Base-by-base conservation (phyloP, 768 basidiomycete species). In the Rhodotorula babjevae region DNA sequence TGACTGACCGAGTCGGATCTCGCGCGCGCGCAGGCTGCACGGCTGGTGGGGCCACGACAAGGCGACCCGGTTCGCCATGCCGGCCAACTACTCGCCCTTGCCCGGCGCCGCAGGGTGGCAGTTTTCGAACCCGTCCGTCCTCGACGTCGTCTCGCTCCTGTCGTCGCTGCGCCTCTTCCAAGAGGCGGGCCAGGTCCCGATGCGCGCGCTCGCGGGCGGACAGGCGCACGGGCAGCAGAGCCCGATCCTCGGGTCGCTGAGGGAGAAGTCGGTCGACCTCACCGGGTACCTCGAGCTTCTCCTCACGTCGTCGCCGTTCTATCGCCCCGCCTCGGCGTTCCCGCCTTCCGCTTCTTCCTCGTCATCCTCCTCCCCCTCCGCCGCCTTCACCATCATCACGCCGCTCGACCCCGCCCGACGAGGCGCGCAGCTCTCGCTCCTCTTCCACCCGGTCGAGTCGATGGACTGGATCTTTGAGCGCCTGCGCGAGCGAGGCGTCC, bases 31-130 rank as follows among this genome's bases (percentile, higher is more conserved):
- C 75, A 96, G 96, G 79, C 87, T 87, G 72, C 88, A 92, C 53
- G 96, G 96, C 58, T 99, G 96, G 96, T 99, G 95, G 95, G 96
- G 96, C 58, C 93, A 97, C 80, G 87, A 92, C 77, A 85, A 88
- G 42, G 79, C 83, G 65, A 94, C 93, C 52, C 89, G 96, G 44
- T 98, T 99, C 83, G 83, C 85, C 66, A 98, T 98, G 95, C 89
- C 90, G 40, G 84, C 89, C 21, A 84, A 79, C 63, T 99, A 96
- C 82, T 86, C 86, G 61, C 89, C 93, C 16, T 90, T 91, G 73
- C 85, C 84, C 29, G 96, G 96, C 66, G 96, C 96, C 1, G 90
- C 92, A 80, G 93, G 93, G 55, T 97, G 90, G 82, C 94, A 96
- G 80, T 90, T 95, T 81, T 97, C 94, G 52, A 98, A 97, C 82